Conservation (phyloP, 2,329 filamentous ascomycete species). For the Arthrinium puccinioides region DNA sequence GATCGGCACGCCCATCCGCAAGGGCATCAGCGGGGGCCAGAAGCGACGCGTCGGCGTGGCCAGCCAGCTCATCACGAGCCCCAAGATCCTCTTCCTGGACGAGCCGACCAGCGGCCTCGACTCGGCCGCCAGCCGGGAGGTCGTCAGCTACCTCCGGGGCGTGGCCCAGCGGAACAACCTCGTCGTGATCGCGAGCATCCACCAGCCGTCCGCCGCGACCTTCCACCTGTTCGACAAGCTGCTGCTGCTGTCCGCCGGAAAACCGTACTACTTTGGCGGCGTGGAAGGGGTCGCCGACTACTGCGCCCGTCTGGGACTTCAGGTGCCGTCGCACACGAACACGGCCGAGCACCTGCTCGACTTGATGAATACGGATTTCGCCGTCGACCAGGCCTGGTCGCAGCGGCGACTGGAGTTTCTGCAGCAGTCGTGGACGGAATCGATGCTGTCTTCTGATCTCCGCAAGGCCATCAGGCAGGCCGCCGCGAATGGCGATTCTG, state of each 20-base stretch:
- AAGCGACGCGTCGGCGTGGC: conserved; percentile 76
- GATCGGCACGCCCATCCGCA: conserved; percentile 74
- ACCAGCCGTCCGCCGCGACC: conserved; percentile 75
- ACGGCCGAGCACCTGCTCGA: conserved; percentile 77
- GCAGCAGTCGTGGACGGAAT: conserved; percentile 47
- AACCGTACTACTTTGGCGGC: conserved; percentile 66
- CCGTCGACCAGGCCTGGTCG: conserved; percentile 37
- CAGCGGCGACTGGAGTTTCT: conserved; percentile 43
- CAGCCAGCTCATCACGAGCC: conserved; percentile 72
- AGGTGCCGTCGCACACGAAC: conserved; percentile 65
- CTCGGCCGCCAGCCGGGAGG: conserved; percentile 68
- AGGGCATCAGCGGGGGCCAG: conserved; percentile 79
- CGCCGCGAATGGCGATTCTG: conserved; percentile 22
- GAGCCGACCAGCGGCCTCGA: conserved; percentile 82
- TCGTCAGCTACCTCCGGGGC: conserved; percentile 63
- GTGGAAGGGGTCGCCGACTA: conserved; percentile 51
- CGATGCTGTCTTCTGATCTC: conserved; percentile 24
- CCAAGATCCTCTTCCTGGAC: conserved; percentile 75
- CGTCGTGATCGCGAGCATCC: conserved; percentile 75
- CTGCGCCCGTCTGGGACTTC: conserved; percentile 43
- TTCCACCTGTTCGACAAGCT: conserved; percentile 78
- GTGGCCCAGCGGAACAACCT: conserved; percentile 62
- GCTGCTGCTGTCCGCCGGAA: conserved; percentile 63
- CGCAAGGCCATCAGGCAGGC: conserved; percentile 13
- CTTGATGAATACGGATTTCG: conserved; percentile 71